Conservation (phyloP, 805 yeast species). For the Ogataea parapolymorpha region DNA sequence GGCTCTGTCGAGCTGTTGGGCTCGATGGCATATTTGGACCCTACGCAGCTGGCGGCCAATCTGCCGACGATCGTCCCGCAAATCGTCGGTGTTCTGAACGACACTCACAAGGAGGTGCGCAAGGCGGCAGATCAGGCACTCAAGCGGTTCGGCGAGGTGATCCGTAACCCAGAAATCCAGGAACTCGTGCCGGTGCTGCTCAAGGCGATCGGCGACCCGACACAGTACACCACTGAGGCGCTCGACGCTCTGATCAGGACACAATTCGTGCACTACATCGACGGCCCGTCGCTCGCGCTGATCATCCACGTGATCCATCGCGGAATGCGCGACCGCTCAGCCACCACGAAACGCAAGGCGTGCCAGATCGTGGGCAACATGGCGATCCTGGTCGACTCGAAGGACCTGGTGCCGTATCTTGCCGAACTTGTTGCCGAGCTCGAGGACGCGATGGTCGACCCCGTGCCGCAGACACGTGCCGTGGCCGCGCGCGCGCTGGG, state of each 20-base stretch:
- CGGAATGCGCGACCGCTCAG: conserved; percentile 95
- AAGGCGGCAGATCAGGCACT: conserved; percentile 89
- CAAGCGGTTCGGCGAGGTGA: conserved; percentile 93
- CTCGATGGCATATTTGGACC: conserved; percentile 96
- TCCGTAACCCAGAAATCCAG: conserved; percentile 95
- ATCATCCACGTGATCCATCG: conserved; percentile 92
- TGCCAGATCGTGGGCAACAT: conserved; percentile 98
- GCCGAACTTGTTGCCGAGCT: conserved; percentile 74
- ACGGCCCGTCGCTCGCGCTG: conserved; percentile 94
- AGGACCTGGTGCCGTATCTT: conserved; percentile 82
- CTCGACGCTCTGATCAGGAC: conserved; percentile 82
- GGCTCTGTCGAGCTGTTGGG: conserved; percentile 96
- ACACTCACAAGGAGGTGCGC: conserved; percentile 94
- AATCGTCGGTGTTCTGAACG: conserved; percentile 90
- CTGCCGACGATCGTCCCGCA: conserved; percentile 91
- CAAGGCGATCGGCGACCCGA: conserved; percentile 94
- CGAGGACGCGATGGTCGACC: conserved; percentile 95
- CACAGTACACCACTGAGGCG: conserved; percentile 83
- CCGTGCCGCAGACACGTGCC: conserved; percentile 95
- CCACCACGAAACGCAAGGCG: conserved; percentile 85
- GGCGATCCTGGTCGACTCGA: conserved; percentile 91
- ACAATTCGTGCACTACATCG: conserved; percentile 95
- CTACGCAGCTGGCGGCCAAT: conserved; percentile 86
- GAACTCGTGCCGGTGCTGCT: conserved; percentile 81
- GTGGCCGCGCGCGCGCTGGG: conserved; percentile 98